Conservation (phyloP, 2,329 filamentous ascomycete genomes). For the Malbranchea zuffiana region DNA sequence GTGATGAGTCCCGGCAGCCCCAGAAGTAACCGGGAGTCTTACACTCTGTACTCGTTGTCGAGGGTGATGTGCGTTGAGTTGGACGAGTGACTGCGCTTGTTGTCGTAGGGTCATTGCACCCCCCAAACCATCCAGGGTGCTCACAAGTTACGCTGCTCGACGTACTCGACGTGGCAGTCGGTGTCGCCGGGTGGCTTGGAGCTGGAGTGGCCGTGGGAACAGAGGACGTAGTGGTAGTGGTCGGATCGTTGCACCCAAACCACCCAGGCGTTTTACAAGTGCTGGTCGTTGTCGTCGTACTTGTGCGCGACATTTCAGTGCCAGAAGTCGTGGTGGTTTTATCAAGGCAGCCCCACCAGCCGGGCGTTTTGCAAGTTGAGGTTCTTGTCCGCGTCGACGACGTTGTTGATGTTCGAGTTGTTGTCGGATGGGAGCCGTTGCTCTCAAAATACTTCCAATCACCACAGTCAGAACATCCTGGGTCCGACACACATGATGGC, state of each 20-base stretch:
- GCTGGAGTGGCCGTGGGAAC: slow-evolving; percentile 16
- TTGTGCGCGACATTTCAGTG: slow-evolving; percentile 13
- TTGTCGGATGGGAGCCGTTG: slow-evolving; percentile 70
- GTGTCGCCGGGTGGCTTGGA: slow-evolving; percentile 20
- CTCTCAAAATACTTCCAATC: slow-evolving; percentile 93
- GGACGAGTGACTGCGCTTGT: slow-evolving; percentile 12
- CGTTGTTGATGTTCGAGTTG: slow-evolving; percentile 50
- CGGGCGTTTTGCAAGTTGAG: slow-evolving; percentile 78
- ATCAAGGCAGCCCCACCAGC: slow-evolving; percentile 67
- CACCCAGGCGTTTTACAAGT: slow-evolving; percentile 35
- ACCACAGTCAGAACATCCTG: slow-evolving; percentile 76
- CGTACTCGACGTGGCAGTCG: slow-evolving; percentile 18
- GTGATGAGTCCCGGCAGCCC: slow-evolving; percentile 41
- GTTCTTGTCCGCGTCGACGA: slow-evolving; percentile 58
- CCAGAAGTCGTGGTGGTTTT: slow-evolving; percentile 34
- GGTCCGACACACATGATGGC: slow-evolving; percentile 63
- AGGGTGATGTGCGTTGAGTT: slow-evolving; percentile 17
- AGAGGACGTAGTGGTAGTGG: slow-evolving; percentile 24
- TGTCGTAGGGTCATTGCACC: slow-evolving; percentile 27
- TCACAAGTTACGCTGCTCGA: slow-evolving; percentile 27
- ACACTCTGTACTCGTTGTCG: slow-evolving; percentile 29
- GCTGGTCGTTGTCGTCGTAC: slow-evolving; percentile 26
- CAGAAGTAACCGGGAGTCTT: slow-evolving; percentile 46
- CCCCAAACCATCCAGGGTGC: slow-evolving; percentile 31
- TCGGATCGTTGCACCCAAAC: slow-evolving; percentile 33